Conservation (phyloP, 164 flowering plant genomes). For the Dillenia turbinata region DNA sequence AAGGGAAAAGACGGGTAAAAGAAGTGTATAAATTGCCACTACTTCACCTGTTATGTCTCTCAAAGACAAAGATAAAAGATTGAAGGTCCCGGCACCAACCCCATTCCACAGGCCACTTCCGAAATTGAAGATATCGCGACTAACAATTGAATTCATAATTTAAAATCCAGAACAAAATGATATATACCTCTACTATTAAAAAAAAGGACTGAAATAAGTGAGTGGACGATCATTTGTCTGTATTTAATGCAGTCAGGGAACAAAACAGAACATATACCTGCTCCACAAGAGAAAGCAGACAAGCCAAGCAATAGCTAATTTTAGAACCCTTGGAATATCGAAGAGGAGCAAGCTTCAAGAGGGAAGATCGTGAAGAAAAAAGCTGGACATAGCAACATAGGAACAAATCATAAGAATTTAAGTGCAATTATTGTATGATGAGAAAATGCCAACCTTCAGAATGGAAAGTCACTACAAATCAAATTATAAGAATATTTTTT, state of each 20-base stretch:
- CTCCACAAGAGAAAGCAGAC: slow-evolving; percentile 80
- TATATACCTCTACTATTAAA: neutral
- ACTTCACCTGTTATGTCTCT: slow-evolving; percentile 79
- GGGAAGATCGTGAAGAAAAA: slow-evolving; percentile 45
- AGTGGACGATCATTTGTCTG: neutral
- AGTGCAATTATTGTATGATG: neutral
- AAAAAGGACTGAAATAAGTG: slow-evolving; percentile 6
- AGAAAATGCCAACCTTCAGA: too few relatives aligned
- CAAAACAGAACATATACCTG: slow-evolving; percentile 46
- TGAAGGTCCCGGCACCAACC: slow-evolving; percentile 96
- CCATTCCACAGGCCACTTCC: slow-evolving; percentile 96
- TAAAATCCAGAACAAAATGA: neutral
- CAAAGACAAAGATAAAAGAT: slow-evolving; percentile 88
- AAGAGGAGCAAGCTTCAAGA: slow-evolving; percentile 46
- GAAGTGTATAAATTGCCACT: slow-evolving; percentile 1
- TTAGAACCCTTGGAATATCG: slow-evolving; percentile 45
- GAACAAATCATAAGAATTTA: neutral
- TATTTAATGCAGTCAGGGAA: slow-evolving; percentile 1
- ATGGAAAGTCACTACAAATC: too few relatives aligned
- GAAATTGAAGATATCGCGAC: slow-evolving; percentile 65
- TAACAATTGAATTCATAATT: slow-evolving; percentile 11
- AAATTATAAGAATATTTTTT: too few relatives aligned
- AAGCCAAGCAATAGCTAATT: slow-evolving; percentile 72
- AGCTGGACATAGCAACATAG: slow-evolving; percentile 36
- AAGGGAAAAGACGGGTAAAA: neutral